These are phyloP conservation scores for Russula vinacea DNA, from an alignment of 768 basidiomycete species.

Conservation along the genomic window DNA sequence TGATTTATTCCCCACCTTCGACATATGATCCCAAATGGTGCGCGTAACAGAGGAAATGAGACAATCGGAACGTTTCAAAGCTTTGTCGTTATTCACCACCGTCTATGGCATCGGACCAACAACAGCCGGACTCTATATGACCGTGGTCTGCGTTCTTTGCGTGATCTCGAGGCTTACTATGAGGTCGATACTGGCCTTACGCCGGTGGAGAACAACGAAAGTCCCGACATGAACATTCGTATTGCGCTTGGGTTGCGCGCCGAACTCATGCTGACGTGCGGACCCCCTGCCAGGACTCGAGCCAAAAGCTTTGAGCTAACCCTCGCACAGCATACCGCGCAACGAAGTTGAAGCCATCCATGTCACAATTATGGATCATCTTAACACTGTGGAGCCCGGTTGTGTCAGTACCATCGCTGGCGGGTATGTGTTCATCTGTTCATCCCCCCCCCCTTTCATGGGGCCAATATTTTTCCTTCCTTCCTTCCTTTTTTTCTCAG, in stretches of 20 bases:
- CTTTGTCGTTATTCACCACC: slow-evolving; percentile 55
- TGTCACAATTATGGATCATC: slow-evolving; percentile 60
- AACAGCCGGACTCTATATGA: slow-evolving; percentile 67
- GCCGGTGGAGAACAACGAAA: slow-evolving; percentile 24
- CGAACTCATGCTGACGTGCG: slow-evolving; percentile 53
- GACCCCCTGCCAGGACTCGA: background rate
- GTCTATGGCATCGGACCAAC: slow-evolving; percentile 73
- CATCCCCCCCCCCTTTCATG: background rate
- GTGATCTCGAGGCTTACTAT: slow-evolving; percentile 67
- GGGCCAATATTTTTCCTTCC: background rate
- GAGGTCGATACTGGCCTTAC: slow-evolving; percentile 40
- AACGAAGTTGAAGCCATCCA: slow-evolving; percentile 78
- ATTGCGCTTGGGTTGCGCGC: slow-evolving; percentile 56
- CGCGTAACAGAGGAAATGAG: slow-evolving; percentile 44
- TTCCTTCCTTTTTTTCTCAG: slow-evolving; percentile 1
- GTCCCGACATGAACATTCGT: slow-evolving; percentile 40
- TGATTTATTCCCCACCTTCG: background rate
- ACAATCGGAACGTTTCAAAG: slow-evolving; percentile 50
- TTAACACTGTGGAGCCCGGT: slow-evolving; percentile 59
- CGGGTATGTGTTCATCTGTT: slow-evolving; percentile 51
- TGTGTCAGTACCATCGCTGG: slow-evolving; percentile 76
- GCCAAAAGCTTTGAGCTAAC: slow-evolving; percentile 1
- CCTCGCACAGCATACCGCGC: slow-evolving; percentile 57
- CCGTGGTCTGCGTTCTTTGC: slow-evolving; percentile 61
- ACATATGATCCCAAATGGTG: slow-evolving; percentile 5